Evolutionary conservation across 805 yeast genomes (phyloP).

Genomic region (Yarrowia sp.): DNA sequence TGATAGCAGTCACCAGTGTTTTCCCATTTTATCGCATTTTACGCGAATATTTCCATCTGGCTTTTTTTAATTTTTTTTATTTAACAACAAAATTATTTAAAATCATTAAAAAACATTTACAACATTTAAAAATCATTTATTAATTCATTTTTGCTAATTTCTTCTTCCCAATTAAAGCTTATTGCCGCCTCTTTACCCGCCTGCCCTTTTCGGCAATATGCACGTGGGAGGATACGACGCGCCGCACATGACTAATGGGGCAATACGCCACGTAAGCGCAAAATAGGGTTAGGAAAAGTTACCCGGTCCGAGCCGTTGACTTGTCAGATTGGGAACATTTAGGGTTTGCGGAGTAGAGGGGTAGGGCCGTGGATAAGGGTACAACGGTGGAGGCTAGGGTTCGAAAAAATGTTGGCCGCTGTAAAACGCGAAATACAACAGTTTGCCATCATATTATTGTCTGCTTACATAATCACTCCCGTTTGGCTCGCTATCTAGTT

Average conservation of each 20-base stretch:
- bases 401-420: no score
- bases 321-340: background rate
- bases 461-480: background rate
- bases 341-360: background rate
- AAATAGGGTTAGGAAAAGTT: background rate
- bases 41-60: background rate
- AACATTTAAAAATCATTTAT: no score
- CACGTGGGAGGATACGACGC: constrained; percentile 32
- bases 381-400: background rate
- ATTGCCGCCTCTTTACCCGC: background rate
- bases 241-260: constrained; percentile 32
- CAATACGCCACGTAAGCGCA: constrained; percentile 34
- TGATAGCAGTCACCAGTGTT: no score
- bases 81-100: no score
- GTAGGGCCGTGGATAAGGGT: background rate
- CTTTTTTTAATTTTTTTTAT: no score
- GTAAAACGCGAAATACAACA: no score
- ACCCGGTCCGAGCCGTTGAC: constrained; percentile 24
- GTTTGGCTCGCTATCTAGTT: no score
- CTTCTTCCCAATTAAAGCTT: no score
- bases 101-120: no score
- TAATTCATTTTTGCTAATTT: no score
- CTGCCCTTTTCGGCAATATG: constrained; percentile 12
- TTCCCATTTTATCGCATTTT: background rate
- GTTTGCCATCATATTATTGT: no score